A percentile compares a stretch with the other conserved stretches of the same genome.
Conservation (phyloP, 108 stramenopile genomes). For the Discostella stelligeroides region DNA sequence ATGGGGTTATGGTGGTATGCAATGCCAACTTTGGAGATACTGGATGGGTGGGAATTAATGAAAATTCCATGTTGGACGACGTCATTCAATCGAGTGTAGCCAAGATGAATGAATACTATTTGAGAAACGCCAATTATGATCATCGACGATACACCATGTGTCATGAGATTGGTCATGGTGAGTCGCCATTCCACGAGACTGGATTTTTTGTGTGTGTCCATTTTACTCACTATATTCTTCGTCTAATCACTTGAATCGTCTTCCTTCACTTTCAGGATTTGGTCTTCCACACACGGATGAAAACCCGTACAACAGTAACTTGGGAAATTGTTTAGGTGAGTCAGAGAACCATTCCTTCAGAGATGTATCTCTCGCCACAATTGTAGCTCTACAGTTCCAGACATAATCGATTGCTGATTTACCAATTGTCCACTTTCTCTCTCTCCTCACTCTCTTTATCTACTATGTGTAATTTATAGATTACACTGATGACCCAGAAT, state of each 20-base stretch:
- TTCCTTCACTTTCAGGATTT: conserved; percentile 55
- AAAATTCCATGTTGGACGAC: conserved; percentile 34
- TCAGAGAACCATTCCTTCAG: neutral
- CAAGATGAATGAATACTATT: conserved; percentile 84
- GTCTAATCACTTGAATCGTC: no score
- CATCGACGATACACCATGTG: conserved; percentile 64
- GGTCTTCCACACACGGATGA: conserved; percentile 87
- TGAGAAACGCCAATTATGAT: conserved; percentile 54
- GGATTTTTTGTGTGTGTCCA: neutral
- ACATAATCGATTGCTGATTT: no score
- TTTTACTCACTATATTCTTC: neutral
- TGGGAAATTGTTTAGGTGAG: conserved; percentile 64
- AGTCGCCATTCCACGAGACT: neutral
- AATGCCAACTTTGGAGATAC: conserved; percentile 74
- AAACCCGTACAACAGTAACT: conserved; percentile 62
- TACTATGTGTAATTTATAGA: conserved; percentile 22
- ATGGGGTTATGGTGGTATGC: conserved; percentile 74
- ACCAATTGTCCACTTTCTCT: neutral
- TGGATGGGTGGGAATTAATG: conserved; percentile 82
- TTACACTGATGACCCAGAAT: conserved; percentile 61
- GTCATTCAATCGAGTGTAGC: conserved; percentile 60
- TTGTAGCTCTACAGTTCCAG: no score
- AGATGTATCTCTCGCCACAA: neutral
- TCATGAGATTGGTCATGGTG: conserved; percentile 50
- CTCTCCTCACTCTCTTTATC: no score